Conservation (phyloP, 2,329 filamentous ascomycete genomes). For the Colletotrichum sansevieriae region DNA sequence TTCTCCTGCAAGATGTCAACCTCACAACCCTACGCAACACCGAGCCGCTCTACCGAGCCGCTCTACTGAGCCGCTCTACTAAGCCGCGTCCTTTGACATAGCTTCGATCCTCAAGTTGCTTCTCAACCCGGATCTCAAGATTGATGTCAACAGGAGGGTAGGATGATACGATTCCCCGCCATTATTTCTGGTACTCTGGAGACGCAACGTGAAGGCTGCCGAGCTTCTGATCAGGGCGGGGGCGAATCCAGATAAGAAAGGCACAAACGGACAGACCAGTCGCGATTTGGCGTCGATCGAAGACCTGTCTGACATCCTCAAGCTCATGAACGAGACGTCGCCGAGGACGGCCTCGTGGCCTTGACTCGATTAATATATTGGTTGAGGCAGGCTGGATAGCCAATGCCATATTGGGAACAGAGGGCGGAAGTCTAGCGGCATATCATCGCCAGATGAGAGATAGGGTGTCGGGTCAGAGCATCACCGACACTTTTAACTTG, state of each 20-base stretch:
- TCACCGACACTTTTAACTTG: too few relatives aligned
- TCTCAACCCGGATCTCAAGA: conserved; percentile 40
- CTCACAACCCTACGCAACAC: conserved; percentile 38
- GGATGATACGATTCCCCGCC: conserved; percentile 44
- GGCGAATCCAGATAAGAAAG: conserved; percentile 41
- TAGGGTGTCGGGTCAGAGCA: too few relatives aligned
- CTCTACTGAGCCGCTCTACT: conserved; percentile 46
- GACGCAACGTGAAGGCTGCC: conserved; percentile 42
- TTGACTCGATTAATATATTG: too few relatives aligned
- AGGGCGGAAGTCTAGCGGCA: too few relatives aligned
- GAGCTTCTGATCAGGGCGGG: conserved; percentile 46
- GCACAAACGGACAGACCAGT: conserved; percentile 16
- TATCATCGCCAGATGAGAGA: too few relatives aligned
- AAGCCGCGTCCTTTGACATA: conserved; percentile 47
- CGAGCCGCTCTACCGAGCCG: conserved; percentile 46
- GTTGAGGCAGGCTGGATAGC: too few relatives aligned
- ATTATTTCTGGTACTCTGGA: conserved; percentile 44
- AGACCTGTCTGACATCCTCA: not conserved
- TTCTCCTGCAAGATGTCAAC: conserved; percentile 36
- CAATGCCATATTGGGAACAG: too few relatives aligned
- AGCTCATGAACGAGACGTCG: conserved; percentile 14
- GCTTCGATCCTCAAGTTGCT: conserved; percentile 42
- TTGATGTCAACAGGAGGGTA: conserved; percentile 43
- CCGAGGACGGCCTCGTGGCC: too few relatives aligned
- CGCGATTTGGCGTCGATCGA: not conserved